Conservation (phyloP, 2,329 filamentous ascomycete genomes). For the Setomelanomma holmii region DNA sequence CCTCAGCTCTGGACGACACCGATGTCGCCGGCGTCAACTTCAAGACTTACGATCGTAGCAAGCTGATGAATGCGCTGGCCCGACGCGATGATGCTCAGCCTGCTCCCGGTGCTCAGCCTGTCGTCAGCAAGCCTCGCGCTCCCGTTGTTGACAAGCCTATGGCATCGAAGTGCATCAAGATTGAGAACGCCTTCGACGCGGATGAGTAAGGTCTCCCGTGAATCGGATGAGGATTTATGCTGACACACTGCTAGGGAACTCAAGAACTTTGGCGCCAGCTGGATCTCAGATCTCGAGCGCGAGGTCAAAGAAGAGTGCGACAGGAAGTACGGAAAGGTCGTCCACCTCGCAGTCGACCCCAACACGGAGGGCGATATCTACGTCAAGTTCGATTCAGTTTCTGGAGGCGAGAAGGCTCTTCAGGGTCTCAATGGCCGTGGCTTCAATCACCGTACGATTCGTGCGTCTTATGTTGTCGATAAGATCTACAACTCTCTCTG, state of each 20-base stretch:
- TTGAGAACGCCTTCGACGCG: slow-evolving; percentile 95
- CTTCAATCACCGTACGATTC: slow-evolving; percentile 92
- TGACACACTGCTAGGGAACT: slow-evolving; percentile 37
- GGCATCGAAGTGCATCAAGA: slow-evolving; percentile 89
- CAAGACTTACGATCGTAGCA: slow-evolving; percentile 98
- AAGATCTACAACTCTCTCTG: slow-evolving; percentile 97
- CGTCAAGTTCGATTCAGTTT: slow-evolving; percentile 95
- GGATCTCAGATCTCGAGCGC: slow-evolving; percentile 92
- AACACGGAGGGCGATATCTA: slow-evolving; percentile 97
- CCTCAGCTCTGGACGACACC: slow-evolving; percentile 94
- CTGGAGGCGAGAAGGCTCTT: slow-evolving; percentile 96
- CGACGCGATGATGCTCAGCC: slow-evolving; percentile 74
- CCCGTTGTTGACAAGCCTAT: slow-evolving; percentile 80
- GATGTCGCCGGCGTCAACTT: slow-evolving; percentile 99
- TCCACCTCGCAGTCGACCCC: slow-evolving; percentile 93
- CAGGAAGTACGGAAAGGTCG: slow-evolving; percentile 93
- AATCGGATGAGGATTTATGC: slow-evolving; percentile 1
- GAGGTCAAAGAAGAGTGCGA: slow-evolving; percentile 94
- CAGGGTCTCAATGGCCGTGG: slow-evolving; percentile 96
- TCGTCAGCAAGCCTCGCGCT: slow-evolving; percentile 76
- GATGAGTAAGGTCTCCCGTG: slow-evolving; percentile 70
- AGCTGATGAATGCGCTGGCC: slow-evolving; percentile 97
- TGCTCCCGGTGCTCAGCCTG: slow-evolving; percentile 26
- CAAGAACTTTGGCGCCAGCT: slow-evolving; percentile 51
- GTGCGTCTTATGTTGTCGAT: slow-evolving; percentile 94